These are phyloP conservation scores for Picea glauca DNA, from an alignment of 75 land plant species.

Conservation along the genomic window DNA sequence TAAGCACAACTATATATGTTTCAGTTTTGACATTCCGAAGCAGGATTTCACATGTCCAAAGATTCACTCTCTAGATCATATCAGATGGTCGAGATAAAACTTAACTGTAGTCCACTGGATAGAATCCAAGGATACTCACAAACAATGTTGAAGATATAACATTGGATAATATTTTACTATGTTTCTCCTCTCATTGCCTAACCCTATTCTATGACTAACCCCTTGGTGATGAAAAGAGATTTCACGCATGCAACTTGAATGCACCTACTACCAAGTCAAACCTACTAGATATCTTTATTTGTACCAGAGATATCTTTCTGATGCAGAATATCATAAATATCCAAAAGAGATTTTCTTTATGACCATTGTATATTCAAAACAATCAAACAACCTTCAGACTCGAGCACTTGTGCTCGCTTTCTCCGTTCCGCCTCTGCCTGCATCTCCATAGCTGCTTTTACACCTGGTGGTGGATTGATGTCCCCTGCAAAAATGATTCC, in stretches of 20 bases:
- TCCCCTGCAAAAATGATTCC: constrained; percentile 46
- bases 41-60: background rate
- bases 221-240: background rate
- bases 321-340: no score
- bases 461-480: constrained; percentile 89
- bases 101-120: background rate
- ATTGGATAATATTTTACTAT: background rate
- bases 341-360: background rate
- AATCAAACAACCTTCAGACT: constrained; percentile 72
- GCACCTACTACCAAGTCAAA: background rate
- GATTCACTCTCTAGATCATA: background rate
- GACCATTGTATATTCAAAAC: background rate
- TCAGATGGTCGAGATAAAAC: background rate
- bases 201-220: background rate
- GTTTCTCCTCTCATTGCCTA: background rate
- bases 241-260: background rate
- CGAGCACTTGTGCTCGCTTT: constrained; percentile 90
- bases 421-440: constrained; percentile 98
- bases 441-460: constrained; percentile 96
- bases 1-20: background rate
- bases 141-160: background rate
- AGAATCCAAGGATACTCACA: background rate
- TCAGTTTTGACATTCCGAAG: background rate
- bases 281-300: background rate
- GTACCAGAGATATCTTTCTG: background rate